These are phyloP conservation scores for Goffeauzyma gilvescens DNA, from an alignment of 768 basidiomycete genomes.

Conservation along the genomic window DNA sequence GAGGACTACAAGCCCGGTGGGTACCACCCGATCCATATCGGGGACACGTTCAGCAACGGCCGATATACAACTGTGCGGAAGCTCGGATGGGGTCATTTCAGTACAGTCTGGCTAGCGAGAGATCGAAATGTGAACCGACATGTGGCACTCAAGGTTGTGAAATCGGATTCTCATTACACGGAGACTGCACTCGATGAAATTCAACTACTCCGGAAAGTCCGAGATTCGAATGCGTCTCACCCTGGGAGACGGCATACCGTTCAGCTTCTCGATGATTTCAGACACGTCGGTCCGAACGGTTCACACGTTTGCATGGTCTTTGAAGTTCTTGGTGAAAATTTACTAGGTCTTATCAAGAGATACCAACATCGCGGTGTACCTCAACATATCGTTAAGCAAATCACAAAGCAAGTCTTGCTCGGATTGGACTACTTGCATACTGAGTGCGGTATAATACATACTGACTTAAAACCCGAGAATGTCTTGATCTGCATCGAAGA, in stretches of 20 bases:
- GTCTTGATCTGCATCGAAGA: conserved; percentile 93
- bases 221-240: conserved; percentile 62
- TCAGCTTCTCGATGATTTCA: conserved; percentile 91
- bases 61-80: conserved; percentile 77
- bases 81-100: conserved; percentile 43
- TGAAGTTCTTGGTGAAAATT: conserved; percentile 91
- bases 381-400: conserved; percentile 77
- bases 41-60: conserved; percentile 63
- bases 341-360: conserved; percentile 83
- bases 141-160: conserved; percentile 97
- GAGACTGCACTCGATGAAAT: conserved; percentile 98
- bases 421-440: conserved; percentile 97
- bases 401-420: conserved; percentile 85
- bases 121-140: conserved; percentile 49
- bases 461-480: conserved; percentile 95
- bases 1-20: conserved; percentile 57
- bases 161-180: conserved; percentile 88
- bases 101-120: conserved; percentile 33
- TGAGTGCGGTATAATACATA: conserved; percentile 92
- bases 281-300: conserved; percentile 89
- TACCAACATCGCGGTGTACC: conserved; percentile 98
- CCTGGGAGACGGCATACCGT: conserved; percentile 87
- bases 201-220: conserved; percentile 86
- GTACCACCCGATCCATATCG: conserved; percentile 50
- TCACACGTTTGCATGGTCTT: conserved; percentile 99